phyloP scores from a whole-genome alignment of 2,329 filamentous ascomycete genomes.

The Teratosphaeria pseudoeucalypti region DNA sequence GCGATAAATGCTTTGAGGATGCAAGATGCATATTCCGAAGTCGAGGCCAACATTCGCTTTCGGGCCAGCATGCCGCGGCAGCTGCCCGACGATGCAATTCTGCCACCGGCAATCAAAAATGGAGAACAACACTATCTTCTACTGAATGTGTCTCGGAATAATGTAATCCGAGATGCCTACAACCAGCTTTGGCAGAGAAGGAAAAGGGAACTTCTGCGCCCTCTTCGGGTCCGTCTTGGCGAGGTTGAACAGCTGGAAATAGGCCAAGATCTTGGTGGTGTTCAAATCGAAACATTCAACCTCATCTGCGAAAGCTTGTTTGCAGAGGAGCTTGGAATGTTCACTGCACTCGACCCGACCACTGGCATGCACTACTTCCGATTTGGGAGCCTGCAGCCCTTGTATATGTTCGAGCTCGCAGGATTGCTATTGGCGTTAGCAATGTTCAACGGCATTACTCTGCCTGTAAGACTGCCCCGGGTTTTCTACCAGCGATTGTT shows the following conservation, averaged over 20 bases:
- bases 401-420: conserved; percentile 84
- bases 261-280: conserved; percentile 85
- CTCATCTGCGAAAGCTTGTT: conserved; percentile 71
- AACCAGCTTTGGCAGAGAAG: conserved; percentile 86
- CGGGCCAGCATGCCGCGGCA: conserved; percentile 2
- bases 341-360: conserved; percentile 58
- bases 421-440: conserved; percentile 83
- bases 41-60: conserved; percentile 2
- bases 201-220: conserved; percentile 68
- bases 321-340: conserved; percentile 65
- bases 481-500: conserved; percentile 76
- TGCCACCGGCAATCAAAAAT: conserved; percentile 23
- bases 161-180: conserved; percentile 42
- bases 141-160: conserved; percentile 33
- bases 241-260: conserved; percentile 67
- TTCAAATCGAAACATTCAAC: conserved; percentile 94
- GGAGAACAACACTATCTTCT: conserved; percentile 32
- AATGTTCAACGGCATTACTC: conserved; percentile 82
- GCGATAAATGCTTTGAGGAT: conserved; percentile 80
- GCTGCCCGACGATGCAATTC: conserved; percentile 9
- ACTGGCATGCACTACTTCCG: conserved; percentile 83
- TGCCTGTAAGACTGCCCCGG: conserved; percentile 80
- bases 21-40: conserved; percentile 3
- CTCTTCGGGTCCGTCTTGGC: conserved; percentile 79
- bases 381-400: conserved; percentile 67